These are phyloP conservation scores for Rhododendron molle DNA, from an alignment of 148 eudicot genomes.

Conservation along the genomic window DNA sequence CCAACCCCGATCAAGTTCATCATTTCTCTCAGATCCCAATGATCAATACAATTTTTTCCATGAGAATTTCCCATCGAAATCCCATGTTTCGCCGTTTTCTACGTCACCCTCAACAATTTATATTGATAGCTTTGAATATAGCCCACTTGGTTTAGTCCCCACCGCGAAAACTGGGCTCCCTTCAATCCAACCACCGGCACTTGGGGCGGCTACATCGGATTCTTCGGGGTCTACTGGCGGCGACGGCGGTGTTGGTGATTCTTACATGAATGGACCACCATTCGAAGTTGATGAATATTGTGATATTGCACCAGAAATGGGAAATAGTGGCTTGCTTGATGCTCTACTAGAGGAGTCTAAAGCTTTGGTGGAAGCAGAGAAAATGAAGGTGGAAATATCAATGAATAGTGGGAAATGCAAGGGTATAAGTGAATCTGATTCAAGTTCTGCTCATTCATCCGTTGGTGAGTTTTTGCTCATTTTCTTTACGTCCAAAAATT, in stretches of 20 bases:
- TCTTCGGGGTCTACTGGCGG: conserved; percentile 17
- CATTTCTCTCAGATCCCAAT: conserved; percentile 22
- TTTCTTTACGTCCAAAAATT: background rate
- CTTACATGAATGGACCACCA: conserved; percentile 9
- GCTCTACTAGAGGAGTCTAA: conserved; percentile 64
- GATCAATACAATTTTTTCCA: background rate
- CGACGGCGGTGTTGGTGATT: background rate
- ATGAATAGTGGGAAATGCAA: background rate
- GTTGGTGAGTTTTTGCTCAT: conserved; percentile 34
- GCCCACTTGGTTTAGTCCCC: background rate
- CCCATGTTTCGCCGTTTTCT: conserved; percentile 10
- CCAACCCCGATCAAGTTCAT: conserved; percentile 13
- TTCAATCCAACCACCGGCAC: conserved; percentile 55
- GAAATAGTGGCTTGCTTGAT: conserved; percentile 75
- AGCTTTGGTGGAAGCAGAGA: conserved; percentile 22
- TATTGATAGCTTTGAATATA: background rate
- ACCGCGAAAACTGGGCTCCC: conserved; percentile 50
- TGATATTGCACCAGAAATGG: conserved; percentile 14
- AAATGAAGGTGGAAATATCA: conserved; percentile 20
- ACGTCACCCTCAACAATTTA: background rate
- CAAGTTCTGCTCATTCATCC: conserved; percentile 45
- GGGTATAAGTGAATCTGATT: conserved; percentile 3
- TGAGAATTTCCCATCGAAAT: background rate
- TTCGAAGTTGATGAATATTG: conserved; percentile 18
- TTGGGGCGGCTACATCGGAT: background rate